Base-by-base conservation (phyloP, 352 stramenopile genomes). In the Globisporangium nagaii region DNA sequence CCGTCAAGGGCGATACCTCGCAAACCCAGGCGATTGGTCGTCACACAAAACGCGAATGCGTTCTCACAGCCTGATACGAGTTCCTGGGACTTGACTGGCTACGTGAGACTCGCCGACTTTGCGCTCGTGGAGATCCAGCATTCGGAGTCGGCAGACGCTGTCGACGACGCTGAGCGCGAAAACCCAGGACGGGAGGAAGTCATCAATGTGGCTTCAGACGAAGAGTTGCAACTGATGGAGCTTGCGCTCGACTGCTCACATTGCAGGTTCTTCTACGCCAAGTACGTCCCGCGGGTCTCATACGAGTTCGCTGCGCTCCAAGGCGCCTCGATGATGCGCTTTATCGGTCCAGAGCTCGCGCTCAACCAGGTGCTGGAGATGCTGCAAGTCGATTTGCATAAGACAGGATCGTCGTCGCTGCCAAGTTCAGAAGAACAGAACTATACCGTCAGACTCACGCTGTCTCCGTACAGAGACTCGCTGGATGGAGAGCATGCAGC, bases 271-370 rank as follows among this genome's bases (percentile, higher is more conserved):
- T 63, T 43, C 20, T 73, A 73, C 34, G 24, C 51, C 9, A 24
- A n/a, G 17, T 67, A 62, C 32, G 44, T 79, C n/a, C 66, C 70
- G 17, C 57, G 65, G 2, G 62, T 77, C 7, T 79, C 72, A 20
- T 82, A 82, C 31, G 67, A 77, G 48, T 62, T 66, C 31, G 70
- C 70, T 37, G 40, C 37, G 28, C 31, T 56, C 3, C 63, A 64
- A 10, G 64, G 50, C 32, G 58, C 58, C 10, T 62, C 50, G 8
- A 28, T 22, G 32, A 56, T 57, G 34, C 56, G 56, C 32, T 74
- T 79, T 25, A 34, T 70, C 1, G 68, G 68, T 0, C 36, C 34
- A 22, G 20, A 22, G 4, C 11, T 36, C 10, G 56, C 56, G 2
- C 36, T 77, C 19, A 63, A 57, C 20, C 44, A 51, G 1, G 59